Base-by-base conservation (phyloP, 768 basidiomycete genomes). In the Tricholoma bakamatsutake region DNA sequence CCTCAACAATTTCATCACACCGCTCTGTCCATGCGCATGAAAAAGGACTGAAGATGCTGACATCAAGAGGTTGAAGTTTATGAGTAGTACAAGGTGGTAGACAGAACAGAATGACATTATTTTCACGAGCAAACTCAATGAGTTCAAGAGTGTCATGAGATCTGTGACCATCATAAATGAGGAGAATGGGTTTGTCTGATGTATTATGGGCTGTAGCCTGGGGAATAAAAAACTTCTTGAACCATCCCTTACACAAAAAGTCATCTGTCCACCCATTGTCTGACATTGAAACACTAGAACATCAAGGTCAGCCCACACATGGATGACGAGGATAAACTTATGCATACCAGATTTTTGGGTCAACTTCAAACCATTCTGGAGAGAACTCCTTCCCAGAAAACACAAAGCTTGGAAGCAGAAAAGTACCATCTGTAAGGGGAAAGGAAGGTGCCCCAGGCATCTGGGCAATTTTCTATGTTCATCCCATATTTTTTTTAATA, bases 51-150 rank as follows among this genome's bases (percentile, higher is more conserved):
- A 79, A 79, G n/a, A 71, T 66, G 1, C 72, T 72, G 56, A 79
- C 72, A 62, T 80, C 71, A 34, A 74, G 71, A 0, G 77, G 76
- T 60, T 80, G 79, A 0, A 77, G 69, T 10, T n/a, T n/a, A n/a
- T n/a, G n/a, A n/a, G n/a, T n/a, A n/a, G n/a, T n/a, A n/a, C n/a
- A n/a, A n/a, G n/a, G 64, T 2, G 74, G 78, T 12, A 78, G 66
- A 18, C 59, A 66, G 43, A 71, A 66, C 8, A 77, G 43, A 1
- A 66, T 40, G 43, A 79, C 68, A 31, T 66, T 63, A 52, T 73
- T 53, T 40, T 62, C 33, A 4, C 55, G 30, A 2, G 71, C 75
- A 21, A 68, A 53, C n/a, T 64, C 39, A 15, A 59, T 51, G 39
- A 76, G 62, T 2, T 57, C 17, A 0, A 56, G 24, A 0, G 62